phyloP scores from a whole-genome alignment of 2,329 filamentous ascomycete species.

The Colletotrichum scovillei region DNA sequence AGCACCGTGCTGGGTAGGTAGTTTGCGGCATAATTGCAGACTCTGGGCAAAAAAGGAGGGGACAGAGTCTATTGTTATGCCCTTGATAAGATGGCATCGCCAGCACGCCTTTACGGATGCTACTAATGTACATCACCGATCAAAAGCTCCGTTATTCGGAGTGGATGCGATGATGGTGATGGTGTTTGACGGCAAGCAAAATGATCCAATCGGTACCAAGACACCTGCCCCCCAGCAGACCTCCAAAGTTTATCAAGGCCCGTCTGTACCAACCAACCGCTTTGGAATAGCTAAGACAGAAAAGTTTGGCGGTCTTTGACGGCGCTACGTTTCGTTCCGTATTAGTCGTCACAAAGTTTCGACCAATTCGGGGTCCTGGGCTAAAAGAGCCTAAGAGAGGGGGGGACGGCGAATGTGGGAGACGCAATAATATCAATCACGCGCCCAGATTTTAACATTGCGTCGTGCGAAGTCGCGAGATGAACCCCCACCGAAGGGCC shows the following conservation, averaged over 20 bases:
- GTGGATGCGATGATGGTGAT: neutral
- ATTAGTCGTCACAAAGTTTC: neutral
- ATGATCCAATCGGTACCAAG: neutral
- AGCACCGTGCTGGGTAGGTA: neutral
- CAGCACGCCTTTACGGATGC: conserved; percentile 13
- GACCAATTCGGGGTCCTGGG: neutral
- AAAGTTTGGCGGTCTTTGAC: neutral
- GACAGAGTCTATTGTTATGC: conserved; percentile 2
- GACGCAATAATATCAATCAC: neutral
- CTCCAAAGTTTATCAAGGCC: neutral
- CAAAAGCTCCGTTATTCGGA: conserved; percentile 3
- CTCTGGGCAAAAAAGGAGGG: neutral
- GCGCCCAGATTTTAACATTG: conserved; percentile 5
- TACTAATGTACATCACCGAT: neutral
- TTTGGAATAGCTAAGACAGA: neutral
- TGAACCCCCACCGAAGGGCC: conserved; percentile 25
- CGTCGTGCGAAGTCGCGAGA: conserved; percentile 21
- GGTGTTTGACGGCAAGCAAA: neutral
- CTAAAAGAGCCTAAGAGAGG: neutral
- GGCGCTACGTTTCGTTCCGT: neutral
- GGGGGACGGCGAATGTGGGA: neutral
- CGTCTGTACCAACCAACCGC: neutral
- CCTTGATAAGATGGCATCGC: conserved; percentile 11
- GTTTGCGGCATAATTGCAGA: neutral
- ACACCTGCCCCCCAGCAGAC: neutral